These are phyloP conservation scores for Quercus cerris DNA, from an alignment of 306 rosid genomes.

Conservation along the genomic window DNA sequence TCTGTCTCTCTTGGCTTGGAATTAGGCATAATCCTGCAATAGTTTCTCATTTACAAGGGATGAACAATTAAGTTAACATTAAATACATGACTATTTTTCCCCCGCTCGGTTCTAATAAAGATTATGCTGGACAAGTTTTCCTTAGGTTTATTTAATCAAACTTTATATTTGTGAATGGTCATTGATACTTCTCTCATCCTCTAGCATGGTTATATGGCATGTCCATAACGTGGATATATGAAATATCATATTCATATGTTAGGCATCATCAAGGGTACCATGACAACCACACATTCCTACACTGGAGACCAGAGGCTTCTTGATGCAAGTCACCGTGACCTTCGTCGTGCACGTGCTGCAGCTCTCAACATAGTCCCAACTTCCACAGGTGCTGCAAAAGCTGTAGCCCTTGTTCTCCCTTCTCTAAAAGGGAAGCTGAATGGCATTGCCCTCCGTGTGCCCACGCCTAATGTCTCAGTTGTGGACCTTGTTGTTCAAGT, in stretches of 20 bases:
- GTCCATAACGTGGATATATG: neutral
- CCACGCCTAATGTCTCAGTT: slow-evolving; percentile 94
- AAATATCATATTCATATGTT: neutral
- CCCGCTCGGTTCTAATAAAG: neutral
- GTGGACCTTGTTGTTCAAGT: slow-evolving; percentile 96
- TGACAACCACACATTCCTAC: slow-evolving; percentile 98
- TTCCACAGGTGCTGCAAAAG: slow-evolving; percentile 99
- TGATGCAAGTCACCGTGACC: slow-evolving; percentile 98
- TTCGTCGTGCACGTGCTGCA: slow-evolving; percentile 92
- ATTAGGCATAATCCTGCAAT: neutral
- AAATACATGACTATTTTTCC: neutral
- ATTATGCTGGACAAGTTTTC: neutral
- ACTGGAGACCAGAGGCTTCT: slow-evolving; percentile 98
- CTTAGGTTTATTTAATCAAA: neutral
- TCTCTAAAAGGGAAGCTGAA: slow-evolving; percentile 88
- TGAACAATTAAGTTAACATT: neutral
- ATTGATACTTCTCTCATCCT: neutral
- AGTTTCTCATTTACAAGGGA: neutral
- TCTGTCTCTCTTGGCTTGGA: neutral
- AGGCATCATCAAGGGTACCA: slow-evolving; percentile 96
- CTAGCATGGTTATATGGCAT: neutral
- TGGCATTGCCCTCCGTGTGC: slow-evolving; percentile 93
- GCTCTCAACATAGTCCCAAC: slow-evolving; percentile 97
- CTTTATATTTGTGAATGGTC: neutral
- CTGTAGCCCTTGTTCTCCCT: slow-evolving; percentile 93